Conservation (phyloP, 352 stramenopile species). For the Phytophthora aleatoria region DNA sequence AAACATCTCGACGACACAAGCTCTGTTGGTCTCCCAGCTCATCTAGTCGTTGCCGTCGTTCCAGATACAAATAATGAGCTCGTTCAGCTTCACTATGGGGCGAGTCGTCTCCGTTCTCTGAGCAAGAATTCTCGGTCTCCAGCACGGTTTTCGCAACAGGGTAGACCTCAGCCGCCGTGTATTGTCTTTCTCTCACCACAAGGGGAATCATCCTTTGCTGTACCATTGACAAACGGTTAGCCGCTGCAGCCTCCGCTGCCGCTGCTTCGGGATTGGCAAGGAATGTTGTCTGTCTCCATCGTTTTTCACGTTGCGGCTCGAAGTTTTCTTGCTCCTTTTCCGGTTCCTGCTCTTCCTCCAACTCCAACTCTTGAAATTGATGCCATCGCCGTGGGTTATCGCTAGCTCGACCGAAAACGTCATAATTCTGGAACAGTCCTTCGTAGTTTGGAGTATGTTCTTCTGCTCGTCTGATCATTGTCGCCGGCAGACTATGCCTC, state of each 20-base stretch:
- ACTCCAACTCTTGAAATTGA: neutral
- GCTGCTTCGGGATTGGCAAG: constrained; percentile 25
- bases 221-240: constrained; percentile 11
- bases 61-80: constrained; percentile 29
- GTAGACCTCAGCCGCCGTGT: constrained; percentile 23
- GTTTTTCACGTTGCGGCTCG: constrained; percentile 17
- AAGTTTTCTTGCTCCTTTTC: constrained; percentile 26
- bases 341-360: constrained; percentile 18
- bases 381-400: constrained; percentile 4
- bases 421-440: constrained; percentile 40
- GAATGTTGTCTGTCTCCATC: constrained; percentile 31
- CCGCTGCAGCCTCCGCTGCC: constrained; percentile 25
- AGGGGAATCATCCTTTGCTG: neutral
- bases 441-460: constrained; percentile 48
- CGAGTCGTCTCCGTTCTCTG: constrained; percentile 9
- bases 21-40: constrained; percentile 12
- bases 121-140: constrained; percentile 23
- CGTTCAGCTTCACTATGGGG: constrained; percentile 25
- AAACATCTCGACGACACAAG: constrained; percentile 2
- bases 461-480: constrained; percentile 8
- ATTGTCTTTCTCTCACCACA: constrained; percentile 12
- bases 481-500: constrained; percentile 17
- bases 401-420: constrained; percentile 21
- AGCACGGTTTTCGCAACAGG: constrained; percentile 33
- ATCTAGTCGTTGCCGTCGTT: constrained; percentile 22